Percentiles rank a stretch among this genome's conserved stretches.
phyloP scores from a whole-genome alignment of 176 grass and related monocot genomes.

The Carex scoparia region DNA sequence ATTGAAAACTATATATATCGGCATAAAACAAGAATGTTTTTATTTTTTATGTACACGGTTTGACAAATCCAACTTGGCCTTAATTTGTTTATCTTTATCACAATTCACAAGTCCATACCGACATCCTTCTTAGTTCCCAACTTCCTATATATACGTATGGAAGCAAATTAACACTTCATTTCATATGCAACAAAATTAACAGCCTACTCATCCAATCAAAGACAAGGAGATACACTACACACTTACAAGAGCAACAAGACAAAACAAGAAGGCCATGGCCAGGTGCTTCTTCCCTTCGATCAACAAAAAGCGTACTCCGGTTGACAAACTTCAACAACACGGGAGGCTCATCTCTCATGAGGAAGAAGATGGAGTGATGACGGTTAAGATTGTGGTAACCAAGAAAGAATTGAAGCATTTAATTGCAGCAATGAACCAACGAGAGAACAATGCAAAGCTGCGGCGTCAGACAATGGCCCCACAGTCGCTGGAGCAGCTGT shows the following conservation, averaged over 20 bases:
- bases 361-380: conserved; percentile 30
- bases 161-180: neutral
- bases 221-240: conserved; percentile 4
- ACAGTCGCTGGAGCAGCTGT: conserved; percentile 27
- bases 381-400: conserved; percentile 33
- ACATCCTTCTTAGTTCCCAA: conserved; percentile 10
- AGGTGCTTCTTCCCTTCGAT: conserved; percentile 25
- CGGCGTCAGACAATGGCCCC: neutral
- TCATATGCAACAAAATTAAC: neutral
- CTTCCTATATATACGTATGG: neutral
- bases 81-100: neutral
- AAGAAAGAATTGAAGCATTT: conserved; percentile 38
- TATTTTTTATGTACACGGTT: neutral
- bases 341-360: conserved; percentile 5
- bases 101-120: neutral
- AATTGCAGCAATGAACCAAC: conserved; percentile 18
- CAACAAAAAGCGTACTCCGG: neutral
- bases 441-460: neutral
- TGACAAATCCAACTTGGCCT: conserved; percentile 14
- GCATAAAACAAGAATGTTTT: conserved; percentile 19
- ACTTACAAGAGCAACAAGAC: neutral
- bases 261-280: conserved; percentile 5
- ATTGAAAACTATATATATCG: neutral
- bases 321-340: conserved; percentile 13
- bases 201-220: conserved; percentile 7